Base-by-base conservation (phyloP, 768 basidiomycete species). In the Agaricus bisporus region DNA sequence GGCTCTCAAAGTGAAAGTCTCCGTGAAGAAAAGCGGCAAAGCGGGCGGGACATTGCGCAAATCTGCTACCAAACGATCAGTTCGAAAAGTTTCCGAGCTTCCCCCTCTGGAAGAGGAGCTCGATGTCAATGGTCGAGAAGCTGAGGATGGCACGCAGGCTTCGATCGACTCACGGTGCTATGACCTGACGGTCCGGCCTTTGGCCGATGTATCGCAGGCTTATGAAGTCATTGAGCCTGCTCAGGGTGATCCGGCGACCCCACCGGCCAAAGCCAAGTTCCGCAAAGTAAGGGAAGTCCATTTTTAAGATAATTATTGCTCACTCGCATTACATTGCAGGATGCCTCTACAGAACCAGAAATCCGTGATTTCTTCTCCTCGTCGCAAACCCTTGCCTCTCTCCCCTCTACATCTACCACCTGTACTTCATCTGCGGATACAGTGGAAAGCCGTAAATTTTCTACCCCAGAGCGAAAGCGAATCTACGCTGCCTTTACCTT, bases 401-500 rank as follows among this genome's bases (percentile, higher is more conserved):
- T 60, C 25, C 60, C 63, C 51, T 55, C 66, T 43, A 56, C 63
- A 25, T 61, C 63, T 41, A 58, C 60, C 44, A 56, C 61, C 18
- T 26, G 58, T 64, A 53, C 60, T 60, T 50, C 49, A 56, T 42
- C 53, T 58, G 50, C 59, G 61, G 29, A 58, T 11, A 64, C 70
- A 25, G 63, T 67, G 41, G 65, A 64, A 26, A 60, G 60, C 17
- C 70, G 66, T 50, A 65, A 71, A n/a, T 82, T 88, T 58, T 81
- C 83, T 15, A 88, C 88, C 4, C 87, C 88, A 4, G 85, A 90
- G 61, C 81, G 86, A 61, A 82, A 83, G 62, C 77, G 74, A 56
- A 83, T 83, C 56, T 88, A 86, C 64, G 75, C 85, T 18, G 76
- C 86, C 4, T 91, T 91, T 64, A 90, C 88, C 3, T 91, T 91